Base-by-base conservation (phyloP, 2,329 filamentous ascomycete genomes). In the Coniochaeta hoffmannii region DNA sequence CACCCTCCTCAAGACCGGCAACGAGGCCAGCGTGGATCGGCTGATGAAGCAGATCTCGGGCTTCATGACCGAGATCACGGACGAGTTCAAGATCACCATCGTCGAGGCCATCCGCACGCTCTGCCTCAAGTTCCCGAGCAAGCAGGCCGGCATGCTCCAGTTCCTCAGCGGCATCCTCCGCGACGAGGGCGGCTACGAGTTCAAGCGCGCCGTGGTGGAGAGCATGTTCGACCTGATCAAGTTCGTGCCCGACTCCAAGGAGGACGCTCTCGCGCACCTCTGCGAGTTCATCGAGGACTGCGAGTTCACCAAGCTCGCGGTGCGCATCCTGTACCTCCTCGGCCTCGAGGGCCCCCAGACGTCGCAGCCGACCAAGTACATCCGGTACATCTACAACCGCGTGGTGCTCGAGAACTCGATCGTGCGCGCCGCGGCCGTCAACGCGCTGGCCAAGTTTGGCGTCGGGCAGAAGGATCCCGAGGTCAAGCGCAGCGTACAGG, bases 1-100 rank as follows among this genome's bases (percentile, higher is more conserved):
- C 2, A 99, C 94, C 1, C 82, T 99, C 28, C 86, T 99, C 61
- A 97, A 97, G 82, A 99, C 94, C 11, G 94, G 94, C 58, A 99
- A 97, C 68, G 94, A 99, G 74, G 90, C 90, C 36, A 97, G 91
- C 63, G 94, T 99, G 46, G 94, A 99, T 70, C 86, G 94, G 54
- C 76, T 99, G 62, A 97, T 99, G 91, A 97, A 97, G 81, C 92
- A 97, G 71, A 97, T 99, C 60, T 91, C 90, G 24, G 88, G 89
- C 36, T 97, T 99, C 77, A 97, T 99, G 94, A 90, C 92, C 4
- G 94, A 97, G 73, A 97, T 97, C 62, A 97, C 93, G 7, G 94
- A 99, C 68, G 94, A 99, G 72, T 99, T 99, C 80, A 99, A 97
- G 80, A 96, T 99, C 63, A 99, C 94, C n/a, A 96, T 99, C 66